phyloP scores from a whole-genome alignment of 306 rosid species.

The Notholithocarpus densiflorus region DNA sequence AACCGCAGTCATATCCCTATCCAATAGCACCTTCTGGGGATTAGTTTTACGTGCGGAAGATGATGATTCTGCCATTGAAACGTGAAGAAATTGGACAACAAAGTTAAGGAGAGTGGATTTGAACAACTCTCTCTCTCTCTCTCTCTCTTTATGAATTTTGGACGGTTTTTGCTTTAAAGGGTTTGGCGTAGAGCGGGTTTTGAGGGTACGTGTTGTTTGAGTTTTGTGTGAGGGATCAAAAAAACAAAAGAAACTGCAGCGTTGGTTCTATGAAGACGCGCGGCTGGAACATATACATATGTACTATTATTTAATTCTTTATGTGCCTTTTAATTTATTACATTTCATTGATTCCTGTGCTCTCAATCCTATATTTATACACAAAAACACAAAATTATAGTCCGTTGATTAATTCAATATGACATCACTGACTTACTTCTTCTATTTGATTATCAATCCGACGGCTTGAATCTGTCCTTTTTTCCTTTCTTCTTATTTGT shows the following conservation, averaged over 20 bases:
- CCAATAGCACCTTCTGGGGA: constrained; percentile 13
- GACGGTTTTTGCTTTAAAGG: neutral
- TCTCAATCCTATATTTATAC: neutral
- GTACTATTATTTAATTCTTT: neutral
- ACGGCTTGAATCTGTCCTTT: neutral
- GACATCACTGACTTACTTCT: no score
- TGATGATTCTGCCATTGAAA: constrained; percentile 18
- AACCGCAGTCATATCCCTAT: constrained; percentile 38
- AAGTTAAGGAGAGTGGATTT: neutral
- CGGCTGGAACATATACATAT: neutral
- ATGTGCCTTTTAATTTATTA: neutral
- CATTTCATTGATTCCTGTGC: neutral
- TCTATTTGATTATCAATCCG: neutral
- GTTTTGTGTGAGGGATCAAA: neutral
- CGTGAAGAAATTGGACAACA: neutral
- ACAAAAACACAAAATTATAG: neutral
- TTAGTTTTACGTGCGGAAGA: neutral
- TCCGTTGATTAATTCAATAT: neutral
- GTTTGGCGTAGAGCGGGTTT: constrained; percentile 20
- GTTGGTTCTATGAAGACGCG: constrained; percentile 42
- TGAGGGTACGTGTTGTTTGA: constrained; percentile 19
- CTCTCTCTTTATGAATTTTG: neutral
- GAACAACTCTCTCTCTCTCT: neutral
- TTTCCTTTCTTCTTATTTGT: neutral
- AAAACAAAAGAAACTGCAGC: constrained; percentile 27